Evolutionary conservation across 108 stramenopile species (phyloP).

Genomic region (Skeletonema marinoi): DNA sequence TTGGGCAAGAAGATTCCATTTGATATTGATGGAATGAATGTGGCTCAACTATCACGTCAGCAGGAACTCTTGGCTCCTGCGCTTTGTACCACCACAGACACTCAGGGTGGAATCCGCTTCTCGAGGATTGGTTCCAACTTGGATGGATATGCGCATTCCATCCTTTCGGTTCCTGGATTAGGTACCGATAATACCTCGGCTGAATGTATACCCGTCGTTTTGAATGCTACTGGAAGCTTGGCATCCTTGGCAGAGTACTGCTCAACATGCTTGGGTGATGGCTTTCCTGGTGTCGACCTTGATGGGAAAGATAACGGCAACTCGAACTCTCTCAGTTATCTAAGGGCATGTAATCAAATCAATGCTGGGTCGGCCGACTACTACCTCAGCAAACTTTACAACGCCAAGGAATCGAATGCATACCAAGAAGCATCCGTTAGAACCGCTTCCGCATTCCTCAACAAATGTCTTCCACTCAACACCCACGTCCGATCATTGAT

Average conservation of each 20-base stretch:
- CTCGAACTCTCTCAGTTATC: conserved; percentile 66
- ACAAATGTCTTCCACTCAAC: conserved; percentile 76
- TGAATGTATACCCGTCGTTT: conserved; percentile 56
- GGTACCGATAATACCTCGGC: conserved; percentile 48
- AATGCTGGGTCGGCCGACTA: conserved; percentile 66
- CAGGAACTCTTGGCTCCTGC: conserved; percentile 82
- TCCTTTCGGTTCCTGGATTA: conserved; percentile 83
- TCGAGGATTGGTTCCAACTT: conserved; percentile 67
- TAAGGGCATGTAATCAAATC: conserved; percentile 58
- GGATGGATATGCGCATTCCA: conserved; percentile 80
- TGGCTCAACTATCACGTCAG: conserved; percentile 57
- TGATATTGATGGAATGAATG: conserved; percentile 61
- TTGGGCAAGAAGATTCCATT: conserved; percentile 63
- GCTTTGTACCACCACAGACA: conserved; percentile 65
- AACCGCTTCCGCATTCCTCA: conserved; percentile 67
- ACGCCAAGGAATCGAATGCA: conserved; percentile 39
- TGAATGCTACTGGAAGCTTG: conserved; percentile 55
- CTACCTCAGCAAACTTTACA: conserved; percentile 74
- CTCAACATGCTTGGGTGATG: conserved; percentile 70
- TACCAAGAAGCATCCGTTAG: conserved; percentile 72
- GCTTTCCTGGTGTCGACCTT: conserved; percentile 56
- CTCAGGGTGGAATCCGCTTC: conserved; percentile 86
- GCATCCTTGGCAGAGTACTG: conserved; percentile 67
- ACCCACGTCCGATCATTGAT: conserved; percentile 78
- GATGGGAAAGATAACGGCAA: conserved; percentile 56